Evolutionary conservation across 306 rosid genomes (phyloP), one percentile per base, ranked within the genome.

Genomic region (Quercus robur): DNA sequence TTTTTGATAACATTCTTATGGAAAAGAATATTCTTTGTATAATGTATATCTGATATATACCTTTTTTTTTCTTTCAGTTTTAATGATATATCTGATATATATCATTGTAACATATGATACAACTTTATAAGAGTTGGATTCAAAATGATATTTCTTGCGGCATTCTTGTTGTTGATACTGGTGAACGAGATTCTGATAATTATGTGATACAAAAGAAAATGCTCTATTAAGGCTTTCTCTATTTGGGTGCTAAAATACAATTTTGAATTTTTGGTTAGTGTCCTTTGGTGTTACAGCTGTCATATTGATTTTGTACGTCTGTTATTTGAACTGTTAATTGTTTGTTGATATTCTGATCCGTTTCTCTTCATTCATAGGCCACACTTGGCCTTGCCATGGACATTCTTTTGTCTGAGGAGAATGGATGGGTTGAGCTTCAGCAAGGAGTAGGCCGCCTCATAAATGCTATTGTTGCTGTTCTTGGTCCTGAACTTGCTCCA

Each of bases 401-500:
- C 79, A 91, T 95, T 86, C 97, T 93, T 78, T 82, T 95, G 83
- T 89, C 98, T 10, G 99, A 93, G 83, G 99, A 95, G 62, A 95
- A 88, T 82, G 98, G 99, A 77, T 89, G 89, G 83, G 89, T 90
- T 80, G 92, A 87, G 84, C 90, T 93, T 91, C 99, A 89, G 85
- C 99, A 91, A 86, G 99, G 98, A 64, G 98, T 91, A 81, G 99
- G 97, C 64, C 94, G 99, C 81, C 91, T 95, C 66, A 89, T 95
- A 82, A 95, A 95, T 84, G 99, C 97, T 61, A 85, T 95, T 77
- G 98, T 95, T 71, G 91, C 97, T 77, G 94, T 91, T 84, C 91
- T 95, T 85, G 99, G 99, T 80, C 99, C 99, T 49, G 99, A 95
- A 89, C 99, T 95, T 83, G 89, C 88, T 49, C 98, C 99, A n/a